These are phyloP conservation scores for Psilocybe sp. DNA, from an alignment of 768 basidiomycete species.

Conservation along the genomic window DNA sequence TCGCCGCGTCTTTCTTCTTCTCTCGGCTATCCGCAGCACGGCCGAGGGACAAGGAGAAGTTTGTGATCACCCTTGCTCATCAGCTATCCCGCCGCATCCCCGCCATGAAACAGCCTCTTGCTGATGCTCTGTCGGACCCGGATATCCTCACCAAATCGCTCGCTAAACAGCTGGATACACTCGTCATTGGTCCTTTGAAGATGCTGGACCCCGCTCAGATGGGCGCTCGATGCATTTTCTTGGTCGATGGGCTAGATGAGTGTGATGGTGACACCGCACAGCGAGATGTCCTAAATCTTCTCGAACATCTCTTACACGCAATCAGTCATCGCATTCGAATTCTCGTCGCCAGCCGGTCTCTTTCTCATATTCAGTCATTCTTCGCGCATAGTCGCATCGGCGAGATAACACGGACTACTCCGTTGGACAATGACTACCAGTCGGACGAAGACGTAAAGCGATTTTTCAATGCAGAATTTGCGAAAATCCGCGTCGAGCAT, in stretches of 20 bases:
- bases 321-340: neutral
- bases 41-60: neutral
- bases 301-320: neutral
- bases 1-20: neutral
- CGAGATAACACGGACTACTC: too few relatives aligned
- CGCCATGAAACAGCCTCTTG: neutral
- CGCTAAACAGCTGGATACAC: neutral
- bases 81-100: neutral
- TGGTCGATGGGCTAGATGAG: neutral
- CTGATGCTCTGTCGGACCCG: neutral
- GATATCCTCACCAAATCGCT: neutral
- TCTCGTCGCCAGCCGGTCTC: neutral
- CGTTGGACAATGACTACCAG: neutral
- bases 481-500: too few relatives aligned
- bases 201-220: too few relatives aligned
- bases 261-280: neutral
- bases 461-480: too few relatives aligned
- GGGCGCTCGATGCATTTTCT: neutral
- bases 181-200: neutral
- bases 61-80: neutral
- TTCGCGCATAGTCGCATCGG: neutral
- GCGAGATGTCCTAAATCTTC: neutral
- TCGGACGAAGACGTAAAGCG: neutral
- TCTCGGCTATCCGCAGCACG: neutral
- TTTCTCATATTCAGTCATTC: neutral